A percentile compares a stretch with the other conserved stretches of the same genome.
These are phyloP conservation scores for Zygosaccharomyces lentus DNA, from an alignment of 805 yeast genomes.

Conservation along the genomic window DNA sequence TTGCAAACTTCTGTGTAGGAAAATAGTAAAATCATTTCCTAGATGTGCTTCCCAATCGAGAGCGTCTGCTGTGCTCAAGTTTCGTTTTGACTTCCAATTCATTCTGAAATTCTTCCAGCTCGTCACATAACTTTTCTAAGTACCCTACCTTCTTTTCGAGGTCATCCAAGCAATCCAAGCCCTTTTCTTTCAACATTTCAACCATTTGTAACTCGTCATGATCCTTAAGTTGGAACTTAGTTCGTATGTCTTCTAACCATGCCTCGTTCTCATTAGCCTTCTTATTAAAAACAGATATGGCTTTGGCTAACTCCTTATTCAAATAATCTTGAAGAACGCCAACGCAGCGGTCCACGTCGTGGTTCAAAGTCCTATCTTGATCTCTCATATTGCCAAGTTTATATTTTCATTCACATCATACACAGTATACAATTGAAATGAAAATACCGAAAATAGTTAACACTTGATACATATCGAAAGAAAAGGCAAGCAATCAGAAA, in stretches of 20 bases:
- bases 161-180: constrained; percentile 20
- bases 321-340: constrained; percentile 25
- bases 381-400: constrained; percentile 10
- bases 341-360: constrained; percentile 22
- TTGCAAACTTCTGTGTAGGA: constrained; percentile 91
- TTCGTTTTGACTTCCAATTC: constrained; percentile 48
- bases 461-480: neutral
- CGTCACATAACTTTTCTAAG: constrained; percentile 46
- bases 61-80: constrained; percentile 19
- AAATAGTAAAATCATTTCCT: constrained; percentile 43
- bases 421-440: neutral
- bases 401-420: neutral
- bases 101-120: constrained; percentile 57
- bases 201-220: constrained; percentile 28
- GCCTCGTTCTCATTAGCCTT: constrained; percentile 22
- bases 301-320: constrained; percentile 28
- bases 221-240: constrained; percentile 22
- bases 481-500: neutral
- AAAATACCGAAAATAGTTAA: neutral
- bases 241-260: constrained; percentile 23
- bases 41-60: constrained; percentile 7
- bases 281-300: constrained; percentile 25
- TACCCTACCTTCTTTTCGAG: constrained; percentile 38
- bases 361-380: constrained; percentile 17
- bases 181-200: constrained; percentile 26